Percentiles rank a stretch among this genome's conserved stretches.
Evolutionary conservation across 371 early-diverging fungal species (phyloP).

Genomic region (Rhizopus delemar): DNA sequence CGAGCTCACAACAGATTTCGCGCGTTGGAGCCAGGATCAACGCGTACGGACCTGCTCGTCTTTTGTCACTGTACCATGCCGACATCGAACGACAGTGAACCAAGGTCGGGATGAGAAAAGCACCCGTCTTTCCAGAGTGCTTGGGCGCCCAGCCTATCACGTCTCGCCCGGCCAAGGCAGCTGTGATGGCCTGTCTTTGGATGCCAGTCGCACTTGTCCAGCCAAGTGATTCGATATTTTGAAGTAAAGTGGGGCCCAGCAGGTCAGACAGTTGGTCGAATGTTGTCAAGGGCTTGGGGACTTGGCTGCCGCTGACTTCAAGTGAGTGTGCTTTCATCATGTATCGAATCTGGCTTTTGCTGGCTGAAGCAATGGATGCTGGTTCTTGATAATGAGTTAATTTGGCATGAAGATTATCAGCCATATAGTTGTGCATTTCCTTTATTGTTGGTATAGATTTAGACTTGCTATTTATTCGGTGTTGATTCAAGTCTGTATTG

Average conservation of each 20-base stretch:
- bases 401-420: slow-evolving; percentile 45
- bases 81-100: slow-evolving; percentile 56
- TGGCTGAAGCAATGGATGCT: slow-evolving; percentile 28
- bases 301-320: slow-evolving; percentile 43
- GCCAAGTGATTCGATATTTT: slow-evolving; percentile 45
- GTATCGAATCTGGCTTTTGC: slow-evolving; percentile 26
- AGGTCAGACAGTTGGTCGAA: slow-evolving; percentile 47
- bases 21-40: slow-evolving; percentile 63
- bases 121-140: slow-evolving; percentile 65
- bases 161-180: slow-evolving; percentile 68
- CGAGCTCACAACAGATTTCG: slow-evolving; percentile 57
- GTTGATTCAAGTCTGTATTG: slow-evolving; percentile 36
- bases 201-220: slow-evolving; percentile 54
- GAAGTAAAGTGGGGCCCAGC: slow-evolving; percentile 39
- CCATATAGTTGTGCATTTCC: slow-evolving; percentile 19
- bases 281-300: slow-evolving; percentile 53
- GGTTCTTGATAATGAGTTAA: slow-evolving; percentile 58
- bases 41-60: slow-evolving; percentile 54
- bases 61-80: slow-evolving; percentile 31
- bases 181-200: slow-evolving; percentile 73
- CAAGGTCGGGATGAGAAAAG: slow-evolving; percentile 55
- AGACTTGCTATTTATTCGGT: slow-evolving; percentile 1
- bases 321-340: slow-evolving; percentile 50
- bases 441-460: background rate
- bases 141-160: slow-evolving; percentile 70